phyloP scores from a whole-genome alignment of 2,329 filamentous ascomycete species.

The Xylariaceae sp. region DNA sequence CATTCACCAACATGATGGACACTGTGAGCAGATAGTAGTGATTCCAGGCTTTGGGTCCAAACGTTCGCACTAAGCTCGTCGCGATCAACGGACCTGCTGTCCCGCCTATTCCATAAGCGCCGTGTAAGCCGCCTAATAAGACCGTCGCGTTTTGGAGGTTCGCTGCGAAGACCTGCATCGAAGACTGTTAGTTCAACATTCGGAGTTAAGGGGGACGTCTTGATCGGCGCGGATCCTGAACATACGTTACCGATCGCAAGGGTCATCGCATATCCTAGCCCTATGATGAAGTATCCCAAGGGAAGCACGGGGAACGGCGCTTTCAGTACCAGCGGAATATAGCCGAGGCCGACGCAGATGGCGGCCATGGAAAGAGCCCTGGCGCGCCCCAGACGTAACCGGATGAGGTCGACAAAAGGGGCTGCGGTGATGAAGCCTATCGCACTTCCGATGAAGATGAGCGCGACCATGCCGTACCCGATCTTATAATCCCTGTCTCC shows the following conservation, averaged over 20 bases:
- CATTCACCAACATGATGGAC: conserved; percentile 50
- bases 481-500: conserved; percentile 58
- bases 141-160: conserved; percentile 49
- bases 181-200: neutral
- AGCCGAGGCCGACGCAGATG: conserved; percentile 53
- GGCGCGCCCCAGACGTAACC: conserved; percentile 59
- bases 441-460: conserved; percentile 77
- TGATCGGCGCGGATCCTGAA: neutral
- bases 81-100: conserved; percentile 67
- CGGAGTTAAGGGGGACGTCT: neutral
- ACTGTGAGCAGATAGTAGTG: conserved; percentile 67
- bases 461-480: conserved; percentile 70
- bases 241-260: conserved; percentile 52
- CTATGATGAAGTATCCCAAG: conserved; percentile 62
- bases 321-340: conserved; percentile 58
- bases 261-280: conserved; percentile 52
- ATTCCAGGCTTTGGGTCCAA: conserved; percentile 54
- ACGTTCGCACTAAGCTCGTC: conserved; percentile 61
- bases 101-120: conserved; percentile 61
- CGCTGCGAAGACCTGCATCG: conserved; percentile 42
- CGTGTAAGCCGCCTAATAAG: conserved; percentile 59
- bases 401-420: conserved; percentile 60
- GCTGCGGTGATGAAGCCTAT: conserved; percentile 71
- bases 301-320: conserved; percentile 68
- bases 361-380: conserved; percentile 57